Evolutionary conservation across 306 rosid species (phyloP).

Genomic region (barrel medic (Medicago truncatula)): MtrunA17r5.0-ANR NC_053042.1:30111001-30111500

Average conservation of each 20-base stretch:
- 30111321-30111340: conserved; percentile 1
- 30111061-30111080: too few relatives aligned
- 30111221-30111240: background rate
- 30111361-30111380: background rate
- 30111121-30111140: too few relatives aligned
- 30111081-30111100: too few relatives aligned
- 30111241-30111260: background rate
- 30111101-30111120: too few relatives aligned
- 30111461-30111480: conserved; percentile 51
- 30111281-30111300: background rate
- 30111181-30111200: background rate
- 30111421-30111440: conserved; percentile 97
- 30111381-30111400: conserved; percentile 77
- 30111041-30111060: too few relatives aligned
- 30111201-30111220: conserved; percentile 9
- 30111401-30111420: conserved; percentile 88
- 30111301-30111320: background rate
- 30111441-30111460: conserved; percentile 94
- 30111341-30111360: conserved; percentile 10
- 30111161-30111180: too few relatives aligned
- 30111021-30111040: too few relatives aligned
- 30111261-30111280: conserved; percentile 4
- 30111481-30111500: conserved; percentile 51
- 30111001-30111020: too few relatives aligned
- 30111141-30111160: too few relatives aligned